Conservation (phyloP, 176 grass and related monocot genomes). For the Eragrostis nindensis region DNA sequence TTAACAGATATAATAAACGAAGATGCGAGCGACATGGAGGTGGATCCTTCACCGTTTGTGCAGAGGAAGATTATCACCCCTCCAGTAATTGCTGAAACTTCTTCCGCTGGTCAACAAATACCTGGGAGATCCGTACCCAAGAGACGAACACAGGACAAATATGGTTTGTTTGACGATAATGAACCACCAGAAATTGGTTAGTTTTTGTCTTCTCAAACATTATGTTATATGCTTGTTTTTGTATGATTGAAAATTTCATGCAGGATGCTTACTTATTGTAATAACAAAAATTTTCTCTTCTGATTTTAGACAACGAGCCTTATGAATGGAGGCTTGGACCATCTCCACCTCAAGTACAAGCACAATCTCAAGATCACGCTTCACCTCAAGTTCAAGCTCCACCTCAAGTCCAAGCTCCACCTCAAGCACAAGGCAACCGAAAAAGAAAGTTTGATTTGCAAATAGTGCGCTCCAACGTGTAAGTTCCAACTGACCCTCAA, state of each 20-base stretch:
- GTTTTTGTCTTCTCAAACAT: constrained; percentile 34
- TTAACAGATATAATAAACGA: constrained; percentile 35
- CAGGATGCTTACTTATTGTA: neutral
- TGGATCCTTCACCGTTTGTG: constrained; percentile 40
- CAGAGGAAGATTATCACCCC: constrained; percentile 44
- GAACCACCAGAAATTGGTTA: constrained; percentile 31
- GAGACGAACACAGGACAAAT: neutral
- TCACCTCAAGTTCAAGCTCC: no score
- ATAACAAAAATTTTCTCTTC: constrained; percentile 19
- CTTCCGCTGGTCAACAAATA: constrained; percentile 43
- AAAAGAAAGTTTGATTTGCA: constrained; percentile 43
- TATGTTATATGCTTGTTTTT: constrained; percentile 22
- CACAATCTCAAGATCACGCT: no score
- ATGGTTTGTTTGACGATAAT: constrained; percentile 28
- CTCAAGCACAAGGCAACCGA: constrained; percentile 1
- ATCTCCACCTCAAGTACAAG: constrained; percentile 53
- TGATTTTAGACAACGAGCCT: constrained; percentile 25
- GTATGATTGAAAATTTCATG: neutral
- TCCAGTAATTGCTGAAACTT: constrained; percentile 19
- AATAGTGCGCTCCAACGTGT: constrained; percentile 73
- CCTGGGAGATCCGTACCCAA: constrained; percentile 30
- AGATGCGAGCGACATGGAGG: constrained; percentile 38
- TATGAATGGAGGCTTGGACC: constrained; percentile 48
- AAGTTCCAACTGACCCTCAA: constrained; percentile 39
- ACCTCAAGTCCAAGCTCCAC: constrained; percentile 9